Evolutionary conservation across 129 eudicot species (phyloP), one percentile per base, ranked within the genome.

Genomic region (Heracleum sosnowskyi): DNA sequence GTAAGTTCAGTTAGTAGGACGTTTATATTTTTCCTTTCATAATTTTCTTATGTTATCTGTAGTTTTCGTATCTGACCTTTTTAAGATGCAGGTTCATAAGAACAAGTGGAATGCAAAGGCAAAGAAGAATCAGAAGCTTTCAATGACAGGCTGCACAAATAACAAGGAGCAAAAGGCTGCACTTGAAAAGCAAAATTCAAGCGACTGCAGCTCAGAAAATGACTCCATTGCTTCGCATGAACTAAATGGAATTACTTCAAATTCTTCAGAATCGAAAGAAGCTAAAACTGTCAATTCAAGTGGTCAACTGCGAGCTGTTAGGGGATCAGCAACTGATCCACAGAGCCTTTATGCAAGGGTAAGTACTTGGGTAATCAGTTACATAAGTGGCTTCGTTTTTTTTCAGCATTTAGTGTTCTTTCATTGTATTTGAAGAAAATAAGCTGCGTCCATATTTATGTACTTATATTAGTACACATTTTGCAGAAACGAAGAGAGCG

Each of bases 331-430:
- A 44, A 89, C 87, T 26, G 97, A 89, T 82, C 89, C 95, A n/a
- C 97, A 89, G 75, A 89, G 95, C 82, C 88, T 91, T 42, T 91
- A 91, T 71, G 97, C 97, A 24, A 85, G 92, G 89, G 97, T 91
- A 84, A 37, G 8, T 74, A 26, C 34, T 42, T 13, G 0, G 0
- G 22, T 37, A 73, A 26, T 28, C 15, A 26, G 35, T 63, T 63
- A 26, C 35, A 28, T 60, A 10, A 2, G 11, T 4, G 33, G 2
- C 15, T n/a, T n/a, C n/a, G 13, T 1, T 28, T 29, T 10, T n/a
- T 26, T 57, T 22, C 11, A 57, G 24, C 31, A 57, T 57, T 20
- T 17, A 18, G 11, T 69, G 0, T 28, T 35, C 2, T 12, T 1
- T 5, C 9, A 17, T 35, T 16, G 44, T 3, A 0, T 17, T 13